Base-by-base conservation (phyloP, 2,329 filamentous ascomycete genomes). In the Hymenoscyphus albidus region DNA sequence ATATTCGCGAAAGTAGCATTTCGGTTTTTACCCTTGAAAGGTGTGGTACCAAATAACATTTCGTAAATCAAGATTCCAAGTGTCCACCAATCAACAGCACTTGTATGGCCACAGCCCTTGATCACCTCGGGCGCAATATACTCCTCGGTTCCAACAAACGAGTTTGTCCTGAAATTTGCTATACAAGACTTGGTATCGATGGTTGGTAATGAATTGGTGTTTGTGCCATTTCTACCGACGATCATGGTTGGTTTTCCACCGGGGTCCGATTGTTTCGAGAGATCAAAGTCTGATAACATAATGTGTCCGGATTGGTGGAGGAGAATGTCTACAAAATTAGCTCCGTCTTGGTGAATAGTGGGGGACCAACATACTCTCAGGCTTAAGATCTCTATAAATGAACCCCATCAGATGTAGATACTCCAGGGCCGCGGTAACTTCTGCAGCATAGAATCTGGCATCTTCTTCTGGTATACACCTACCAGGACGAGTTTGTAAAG, bases 271-370 rank as follows among this genome's bases (percentile, higher is more conserved):
- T 99, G 95, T 79, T 99, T 99, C 10, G 93, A 97, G 67, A 99
- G 80, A 78, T 99, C 95, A 78, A 99, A 99, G 80, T 99, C 95
- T 67, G 95, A 98, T 76, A 99, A 85, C 95, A 99, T 99, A 73
- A 99, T 99, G 78, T 99, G 95, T 16, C 95, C 95, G n/a, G 95
- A 98, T 78, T 99, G 95, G 77, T 99, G 95, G 27, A 99, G 87
- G 14, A 99, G 83, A 70, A 99, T 99, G 73, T 99, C 93, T 97
- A 70, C 6, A 44, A 5, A 31, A 71, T 83, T 74, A 84, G 80
- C 72, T 65, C 27, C 16, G 48, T 40, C 39, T 22, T 58, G 51
- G 51, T 48, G 67, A 67, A 51, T 27, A 48, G 10, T 58, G 64
- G 67, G 32, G 38, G 35, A 14, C 31, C 38, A 66, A 83, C 91